These are phyloP conservation scores for Phalaenopsis equestris DNA, from an alignment of 106 monocot genomes.

Conservation along the genomic window DNA sequence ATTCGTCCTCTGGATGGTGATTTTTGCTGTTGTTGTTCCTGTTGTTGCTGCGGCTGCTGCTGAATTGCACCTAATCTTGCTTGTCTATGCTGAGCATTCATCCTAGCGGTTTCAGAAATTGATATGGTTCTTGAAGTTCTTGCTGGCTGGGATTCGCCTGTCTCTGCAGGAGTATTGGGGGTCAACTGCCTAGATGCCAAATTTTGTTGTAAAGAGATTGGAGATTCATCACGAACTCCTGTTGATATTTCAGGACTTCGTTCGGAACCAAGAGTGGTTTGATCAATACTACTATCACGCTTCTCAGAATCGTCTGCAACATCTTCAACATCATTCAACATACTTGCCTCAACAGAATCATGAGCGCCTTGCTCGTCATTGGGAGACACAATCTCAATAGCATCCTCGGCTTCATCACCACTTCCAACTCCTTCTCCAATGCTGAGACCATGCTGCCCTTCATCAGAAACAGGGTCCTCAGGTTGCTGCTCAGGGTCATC, in stretches of 20 bases:
- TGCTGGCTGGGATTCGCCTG: conserved; percentile 15
- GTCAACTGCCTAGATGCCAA: conserved; percentile 18
- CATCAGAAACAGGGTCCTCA: conserved; percentile 15
- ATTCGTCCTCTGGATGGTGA: background rate
- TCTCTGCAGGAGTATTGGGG: conserved; percentile 9
- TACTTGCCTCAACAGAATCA: conserved; percentile 14
- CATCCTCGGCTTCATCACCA: conserved; percentile 26
- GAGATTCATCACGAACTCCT: conserved; percentile 15
- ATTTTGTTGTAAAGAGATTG: conserved; percentile 7
- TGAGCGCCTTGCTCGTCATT: conserved; percentile 12
- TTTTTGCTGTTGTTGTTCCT: background rate
- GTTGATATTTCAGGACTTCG: conserved; percentile 15
- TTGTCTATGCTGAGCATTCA: conserved; percentile 33
- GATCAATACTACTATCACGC: conserved; percentile 12
- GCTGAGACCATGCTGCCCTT: conserved; percentile 11
- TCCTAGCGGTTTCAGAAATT: conserved; percentile 26
- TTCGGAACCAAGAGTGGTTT: conserved; percentile 14
- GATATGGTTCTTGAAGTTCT: conserved; percentile 36
- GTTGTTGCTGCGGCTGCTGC: background rate
- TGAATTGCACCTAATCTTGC: conserved; percentile 15
- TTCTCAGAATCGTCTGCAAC: conserved; percentile 27
- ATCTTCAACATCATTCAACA: conserved; percentile 23
- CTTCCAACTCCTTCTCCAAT: conserved; percentile 16
- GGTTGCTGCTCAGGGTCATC: conserved; percentile 46
- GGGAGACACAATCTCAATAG: conserved; percentile 17